These are phyloP conservation scores for Phtheirospermum japonicum DNA, from an alignment of 257 asterid species.

Conservation along the genomic window DNA sequence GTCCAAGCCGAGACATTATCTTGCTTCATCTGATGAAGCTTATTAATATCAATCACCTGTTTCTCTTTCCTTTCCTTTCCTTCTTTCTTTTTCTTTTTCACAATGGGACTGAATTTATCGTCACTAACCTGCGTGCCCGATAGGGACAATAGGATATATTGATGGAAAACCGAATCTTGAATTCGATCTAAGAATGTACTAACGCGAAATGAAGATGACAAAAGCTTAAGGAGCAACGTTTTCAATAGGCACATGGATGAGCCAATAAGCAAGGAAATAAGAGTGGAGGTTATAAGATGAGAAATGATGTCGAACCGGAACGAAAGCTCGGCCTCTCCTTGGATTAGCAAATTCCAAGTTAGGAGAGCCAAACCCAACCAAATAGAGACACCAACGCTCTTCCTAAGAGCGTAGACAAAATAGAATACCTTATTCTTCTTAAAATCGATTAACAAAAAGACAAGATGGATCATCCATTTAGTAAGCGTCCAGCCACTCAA, in stretches of 20 bases:
- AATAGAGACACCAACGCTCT: conserved; percentile 59
- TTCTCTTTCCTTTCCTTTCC: conserved; percentile 50
- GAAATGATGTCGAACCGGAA: too few species aligned
- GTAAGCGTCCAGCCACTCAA: conserved; percentile 71
- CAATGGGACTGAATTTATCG: conserved; percentile 40
- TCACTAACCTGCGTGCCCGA: too few species aligned
- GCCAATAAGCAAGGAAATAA: conserved; percentile 67
- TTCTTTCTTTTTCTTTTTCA: too few species aligned
- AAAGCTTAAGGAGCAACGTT: conserved; percentile 73
- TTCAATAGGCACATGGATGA: conserved; percentile 75
- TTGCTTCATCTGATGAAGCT: conserved; percentile 72
- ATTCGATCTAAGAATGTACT: conserved; percentile 82
- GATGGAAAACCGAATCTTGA: conserved; percentile 78
- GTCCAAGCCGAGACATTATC: conserved; percentile 95
- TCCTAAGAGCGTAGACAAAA: too few species aligned
- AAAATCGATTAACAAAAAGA: conserved; percentile 73
- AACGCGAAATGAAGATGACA: conserved; percentile 77
- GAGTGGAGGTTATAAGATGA: conserved; percentile 54
- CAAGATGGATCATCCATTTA: conserved; percentile 52
- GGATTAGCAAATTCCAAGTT: too few species aligned
- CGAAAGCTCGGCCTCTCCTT: too few species aligned
- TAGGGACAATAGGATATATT: too few species aligned
- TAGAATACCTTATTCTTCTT: too few species aligned
- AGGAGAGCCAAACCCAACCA: too few species aligned
- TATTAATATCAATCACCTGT: conserved; percentile 52